Conservation (phyloP, 306 rosid species). For the Cucumis melo region DNA sequence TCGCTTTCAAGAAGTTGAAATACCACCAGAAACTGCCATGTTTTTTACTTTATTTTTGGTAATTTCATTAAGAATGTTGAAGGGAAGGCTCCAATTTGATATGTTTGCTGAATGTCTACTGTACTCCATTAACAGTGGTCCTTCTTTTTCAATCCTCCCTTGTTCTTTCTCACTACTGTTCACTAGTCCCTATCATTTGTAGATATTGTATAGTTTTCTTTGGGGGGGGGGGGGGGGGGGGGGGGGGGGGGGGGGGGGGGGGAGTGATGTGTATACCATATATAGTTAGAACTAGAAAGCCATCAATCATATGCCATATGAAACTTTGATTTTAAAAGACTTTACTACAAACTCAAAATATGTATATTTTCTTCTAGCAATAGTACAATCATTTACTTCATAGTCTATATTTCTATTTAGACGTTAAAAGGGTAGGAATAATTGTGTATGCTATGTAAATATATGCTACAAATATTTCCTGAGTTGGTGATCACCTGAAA, state of each 20-base stretch:
- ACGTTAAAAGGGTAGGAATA: background rate
- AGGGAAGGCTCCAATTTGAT: background rate
- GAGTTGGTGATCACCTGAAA: background rate
- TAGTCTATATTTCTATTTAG: background rate
- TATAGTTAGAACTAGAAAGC: background rate
- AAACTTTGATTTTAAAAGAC: background rate
- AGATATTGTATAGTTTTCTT: background rate
- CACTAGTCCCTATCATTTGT: background rate
- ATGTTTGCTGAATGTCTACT: background rate
- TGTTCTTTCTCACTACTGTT: background rate
- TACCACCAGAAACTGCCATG: background rate
- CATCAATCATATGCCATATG: background rate
- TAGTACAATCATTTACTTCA: background rate
- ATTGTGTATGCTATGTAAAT: constrained; percentile 2
- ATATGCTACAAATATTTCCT: constrained; percentile 6
- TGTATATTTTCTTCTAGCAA: background rate
- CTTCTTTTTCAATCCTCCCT: background rate
- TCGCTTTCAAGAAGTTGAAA: constrained; percentile 6
- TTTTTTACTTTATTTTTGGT: background rate
- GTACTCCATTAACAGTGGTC: background rate
- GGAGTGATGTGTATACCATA: background rate
- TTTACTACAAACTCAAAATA: background rate
- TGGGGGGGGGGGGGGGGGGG: too few species aligned
- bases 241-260: background rate
- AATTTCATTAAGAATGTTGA: background rate